A percentile compares a stretch with the other conserved stretches of the same genome.
Conservation (phyloP, 2,329 filamentous ascomycete genomes). For the Cercospora sojina region DNA sequence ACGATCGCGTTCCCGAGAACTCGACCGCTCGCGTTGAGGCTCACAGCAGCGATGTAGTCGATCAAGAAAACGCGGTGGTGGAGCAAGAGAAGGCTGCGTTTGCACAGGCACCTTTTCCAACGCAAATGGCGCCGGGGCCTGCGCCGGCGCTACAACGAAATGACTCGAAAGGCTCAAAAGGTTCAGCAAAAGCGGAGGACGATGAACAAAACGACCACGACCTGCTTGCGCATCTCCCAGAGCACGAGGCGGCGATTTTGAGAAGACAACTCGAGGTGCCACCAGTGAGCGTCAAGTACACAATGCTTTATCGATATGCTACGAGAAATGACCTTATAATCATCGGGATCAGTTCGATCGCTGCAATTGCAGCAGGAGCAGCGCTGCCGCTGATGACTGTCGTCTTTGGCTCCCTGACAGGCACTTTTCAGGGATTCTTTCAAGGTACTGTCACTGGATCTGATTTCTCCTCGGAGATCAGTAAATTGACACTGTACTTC, state of each 20-base stretch:
- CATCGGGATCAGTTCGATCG: slow-evolving; percentile 42
- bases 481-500: slow-evolving; percentile 72
- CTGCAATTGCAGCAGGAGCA: slow-evolving; percentile 39
- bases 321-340: slow-evolving; percentile 43
- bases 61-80: slow-evolving; percentile 34
- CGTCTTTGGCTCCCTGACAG: slow-evolving; percentile 74
- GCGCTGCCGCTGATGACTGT: slow-evolving; percentile 46
- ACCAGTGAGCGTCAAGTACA: slow-evolving; percentile 44
- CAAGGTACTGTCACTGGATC: slow-evolving; percentile 44
- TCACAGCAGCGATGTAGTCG: slow-evolving; percentile 28
- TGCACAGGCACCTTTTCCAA: slow-evolving; percentile 35
- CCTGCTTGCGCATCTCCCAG: slow-evolving; percentile 40
- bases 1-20: slow-evolving; percentile 6
- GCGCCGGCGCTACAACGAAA: slow-evolving; percentile 31
- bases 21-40: slow-evolving; percentile 19
- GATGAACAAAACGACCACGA: slow-evolving; percentile 34
- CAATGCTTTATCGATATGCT: slow-evolving; percentile 47
- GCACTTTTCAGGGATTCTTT: slow-evolving; percentile 67
- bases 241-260: slow-evolving; percentile 40
- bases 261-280: slow-evolving; percentile 45
- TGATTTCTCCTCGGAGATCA: slow-evolving; percentile 61
- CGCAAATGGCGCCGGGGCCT: slow-evolving; percentile 29
- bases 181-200: slow-evolving; percentile 27
- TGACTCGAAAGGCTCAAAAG: slow-evolving; percentile 27
- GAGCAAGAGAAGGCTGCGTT: slow-evolving; percentile 35